Base-by-base conservation (phyloP, 106 monocot species). In the Allium cepa region DNA sequence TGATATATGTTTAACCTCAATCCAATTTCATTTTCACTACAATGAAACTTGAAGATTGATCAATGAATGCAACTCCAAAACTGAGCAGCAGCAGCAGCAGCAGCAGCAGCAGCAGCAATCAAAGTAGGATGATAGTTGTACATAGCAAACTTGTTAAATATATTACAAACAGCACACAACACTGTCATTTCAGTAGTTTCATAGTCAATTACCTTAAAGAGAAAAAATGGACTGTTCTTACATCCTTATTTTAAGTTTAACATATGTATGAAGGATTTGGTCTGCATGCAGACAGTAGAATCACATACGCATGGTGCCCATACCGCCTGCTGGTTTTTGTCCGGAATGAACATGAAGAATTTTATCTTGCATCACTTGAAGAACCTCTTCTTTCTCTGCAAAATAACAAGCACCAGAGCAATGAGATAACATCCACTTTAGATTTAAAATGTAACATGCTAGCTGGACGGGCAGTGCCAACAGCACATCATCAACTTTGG, bases 351-450 rank as follows among this genome's bases (percentile, higher is more conserved):
- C 13, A 16, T 53, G 50, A 26, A 53, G 51, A 50, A 67, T 48
- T 27, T 67, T 50, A 67, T 67, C 66, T 11, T 49, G 66, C 52
- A 67, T 26, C 66, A 67, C 66, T 52, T 67, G 66, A 67, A 67
- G 66, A 13, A 67, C 66, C 22, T 27, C 51, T 52, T 49, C 51
- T 67, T 67, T 49, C n/a, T 67, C 66, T 67, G 66, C 10, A 67
- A 17, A 63, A 64, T 64, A 64, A 10, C 47, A 17, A 16, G 49
- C 3, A 64, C 18, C 11, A 67, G 11, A 67, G 4, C 12, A 67
- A 22, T 52, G 51, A 67, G 50, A 67, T 49, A 53, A 64, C 8
- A 9, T 11, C 27, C 45, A 59, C 55, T 13, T 13, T 36, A 36
- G 1, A 36, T 36, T 36, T 36, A 11, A 56, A 56, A 56, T 13